Evolutionary conservation across 1,284 basidiomycete species (phyloP).

Genomic region (Pholiota adiposa): DNA sequence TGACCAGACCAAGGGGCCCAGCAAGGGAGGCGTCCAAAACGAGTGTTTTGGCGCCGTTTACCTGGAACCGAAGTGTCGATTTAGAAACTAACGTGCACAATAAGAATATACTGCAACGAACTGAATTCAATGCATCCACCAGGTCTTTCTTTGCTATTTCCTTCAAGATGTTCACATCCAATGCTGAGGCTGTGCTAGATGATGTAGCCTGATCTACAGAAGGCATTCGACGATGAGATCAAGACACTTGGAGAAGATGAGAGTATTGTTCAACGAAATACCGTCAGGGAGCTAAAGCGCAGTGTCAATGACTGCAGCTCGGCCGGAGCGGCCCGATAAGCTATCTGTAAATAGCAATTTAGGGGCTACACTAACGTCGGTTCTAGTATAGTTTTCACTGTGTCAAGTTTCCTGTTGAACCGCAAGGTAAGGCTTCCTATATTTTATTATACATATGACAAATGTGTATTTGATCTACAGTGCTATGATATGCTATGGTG

Average conservation of each 20-base stretch:
- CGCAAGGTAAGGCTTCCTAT: neutral
- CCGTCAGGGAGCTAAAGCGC: neutral
- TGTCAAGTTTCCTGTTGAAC: neutral
- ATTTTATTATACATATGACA: neutral
- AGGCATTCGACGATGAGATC: constrained; percentile 25
- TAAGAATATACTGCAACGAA: constrained; percentile 38
- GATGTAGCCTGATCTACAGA: constrained; percentile 31
- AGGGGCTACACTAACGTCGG: neutral
- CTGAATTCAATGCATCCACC: constrained; percentile 84
- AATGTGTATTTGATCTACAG: neutral
- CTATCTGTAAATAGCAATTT: neutral
- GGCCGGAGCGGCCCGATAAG: constrained; percentile 1
- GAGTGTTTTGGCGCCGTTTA: constrained; percentile 94
- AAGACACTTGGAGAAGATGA: neutral
- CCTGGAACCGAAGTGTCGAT: constrained; percentile 46
- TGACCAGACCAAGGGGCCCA: constrained; percentile 91
- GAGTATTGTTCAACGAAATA: neutral
- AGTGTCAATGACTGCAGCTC: neutral
- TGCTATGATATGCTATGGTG: neutral
- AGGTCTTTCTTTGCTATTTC: constrained; percentile 79
- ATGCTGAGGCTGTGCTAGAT: constrained; percentile 39
- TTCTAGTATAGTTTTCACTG: no score
- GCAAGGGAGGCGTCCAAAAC: constrained; percentile 89
- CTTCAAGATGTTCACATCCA: constrained; percentile 76
- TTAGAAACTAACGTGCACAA: constrained; percentile 2